Conservation (phyloP, 768 basidiomycete genomes). For the Calocybe gangraenosa region DNA sequence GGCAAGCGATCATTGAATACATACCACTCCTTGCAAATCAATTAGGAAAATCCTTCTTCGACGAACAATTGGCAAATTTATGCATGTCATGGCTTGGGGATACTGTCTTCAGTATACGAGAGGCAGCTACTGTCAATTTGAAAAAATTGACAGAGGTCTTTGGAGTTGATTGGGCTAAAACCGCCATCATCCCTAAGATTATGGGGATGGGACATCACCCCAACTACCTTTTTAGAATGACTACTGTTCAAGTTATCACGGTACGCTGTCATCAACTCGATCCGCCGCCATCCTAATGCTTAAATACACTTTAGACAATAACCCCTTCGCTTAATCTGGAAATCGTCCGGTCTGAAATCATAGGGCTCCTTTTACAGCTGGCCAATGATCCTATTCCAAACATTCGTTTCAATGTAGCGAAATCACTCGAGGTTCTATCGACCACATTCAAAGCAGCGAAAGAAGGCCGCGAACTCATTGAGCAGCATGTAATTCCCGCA, state of each 20-base stretch:
- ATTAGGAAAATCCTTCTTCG: slow-evolving; percentile 94
- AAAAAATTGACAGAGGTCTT: slow-evolving; percentile 98
- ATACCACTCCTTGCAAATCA: slow-evolving; percentile 99
- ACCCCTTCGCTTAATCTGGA: slow-evolving; percentile 83
- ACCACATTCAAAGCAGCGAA: slow-evolving; percentile 54
- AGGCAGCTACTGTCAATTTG: slow-evolving; percentile 95
- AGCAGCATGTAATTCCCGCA: slow-evolving; percentile 72
- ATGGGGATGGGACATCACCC: slow-evolving; percentile 96
- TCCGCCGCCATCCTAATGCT: slow-evolving; percentile 7
- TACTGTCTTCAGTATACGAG: slow-evolving; percentile 96
- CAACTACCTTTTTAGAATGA: slow-evolving; percentile 98
- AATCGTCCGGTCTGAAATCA: slow-evolving; percentile 79
- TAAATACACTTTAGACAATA: slow-evolving; percentile 67
- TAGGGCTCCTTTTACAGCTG: slow-evolving; percentile 78
- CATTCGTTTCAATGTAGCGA: slow-evolving; percentile 98
- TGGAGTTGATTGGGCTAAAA: slow-evolving; percentile 95
- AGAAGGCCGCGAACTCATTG: slow-evolving; percentile 74
- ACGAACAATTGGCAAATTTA: slow-evolving; percentile 92
- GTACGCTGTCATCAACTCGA: slow-evolving; percentile 41
- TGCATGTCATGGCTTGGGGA: slow-evolving; percentile 99
- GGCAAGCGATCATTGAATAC: slow-evolving; percentile 99
- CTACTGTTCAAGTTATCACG: slow-evolving; percentile 96
- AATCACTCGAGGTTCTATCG: slow-evolving; percentile 88
- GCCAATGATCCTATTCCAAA: slow-evolving; percentile 93
- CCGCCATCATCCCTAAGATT: slow-evolving; percentile 93